A percentile compares a stretch with the other conserved stretches of the same genome.
Evolutionary conservation across 108 stramenopile species (phyloP).

Genomic region (Licmophora abbreviata): DNA sequence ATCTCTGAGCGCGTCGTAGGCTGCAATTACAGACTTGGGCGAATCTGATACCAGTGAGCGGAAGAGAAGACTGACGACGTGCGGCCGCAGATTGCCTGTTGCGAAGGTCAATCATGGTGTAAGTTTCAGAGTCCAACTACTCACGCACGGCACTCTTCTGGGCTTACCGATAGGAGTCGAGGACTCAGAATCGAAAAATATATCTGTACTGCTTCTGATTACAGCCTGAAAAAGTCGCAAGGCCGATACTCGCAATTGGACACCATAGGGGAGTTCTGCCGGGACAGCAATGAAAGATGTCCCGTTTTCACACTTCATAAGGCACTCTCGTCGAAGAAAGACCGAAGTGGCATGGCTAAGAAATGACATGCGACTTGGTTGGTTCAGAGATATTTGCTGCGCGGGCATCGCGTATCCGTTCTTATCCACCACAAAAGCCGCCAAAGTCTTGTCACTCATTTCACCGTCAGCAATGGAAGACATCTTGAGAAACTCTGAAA

Average conservation of each 20-base stretch:
- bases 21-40: slow-evolving; percentile 36
- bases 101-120: no score
- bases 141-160: slow-evolving; percentile 1
- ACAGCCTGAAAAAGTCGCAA: slow-evolving; percentile 57
- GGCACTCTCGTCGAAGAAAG: slow-evolving; percentile 49
- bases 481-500: slow-evolving; percentile 79
- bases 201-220: slow-evolving; percentile 46
- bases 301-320: slow-evolving; percentile 23
- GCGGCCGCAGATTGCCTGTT: slow-evolving; percentile 73
- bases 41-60: slow-evolving; percentile 71
- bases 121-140: not conserved
- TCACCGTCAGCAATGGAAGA: slow-evolving; percentile 82
- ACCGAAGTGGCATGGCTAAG: slow-evolving; percentile 40
- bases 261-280: slow-evolving; percentile 53
- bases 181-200: slow-evolving; percentile 64
- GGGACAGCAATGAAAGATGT: slow-evolving; percentile 32
- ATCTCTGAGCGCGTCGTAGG: slow-evolving; percentile 60
- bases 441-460: slow-evolving; percentile 53
- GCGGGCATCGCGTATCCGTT: slow-evolving; percentile 55
- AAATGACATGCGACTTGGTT: slow-evolving; percentile 1
- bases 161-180: slow-evolving; percentile 51
- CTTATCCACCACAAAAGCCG: slow-evolving; percentile 62
- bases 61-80: slow-evolving; percentile 75
- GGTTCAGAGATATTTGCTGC: slow-evolving; percentile 15
- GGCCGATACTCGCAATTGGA: slow-evolving; percentile 69